A percentile compares a stretch with the other conserved stretches of the same genome.
Evolutionary conservation across 75 land plant genomes (phyloP).

Genomic region (Pinus tabuliformis): DNA sequence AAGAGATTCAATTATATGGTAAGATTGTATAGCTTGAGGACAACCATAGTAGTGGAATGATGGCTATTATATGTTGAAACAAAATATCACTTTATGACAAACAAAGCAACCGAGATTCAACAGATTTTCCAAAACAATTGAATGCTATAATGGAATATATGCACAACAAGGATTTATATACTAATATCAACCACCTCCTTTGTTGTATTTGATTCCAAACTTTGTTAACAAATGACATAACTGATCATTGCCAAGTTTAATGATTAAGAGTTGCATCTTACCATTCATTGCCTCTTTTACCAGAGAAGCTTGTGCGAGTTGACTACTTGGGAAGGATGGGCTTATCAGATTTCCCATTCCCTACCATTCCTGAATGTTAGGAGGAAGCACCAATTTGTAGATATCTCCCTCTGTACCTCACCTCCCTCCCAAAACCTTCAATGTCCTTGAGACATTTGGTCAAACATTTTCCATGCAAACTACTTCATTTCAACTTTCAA

Average conservation of each 20-base stretch:
- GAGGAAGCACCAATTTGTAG: not conserved
- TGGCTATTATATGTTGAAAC: too few relatives aligned
- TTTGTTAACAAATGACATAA: not conserved
- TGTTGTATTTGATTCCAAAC: too few relatives aligned
- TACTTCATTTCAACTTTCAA: not conserved
- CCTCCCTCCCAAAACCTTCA: not conserved
- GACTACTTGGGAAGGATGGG: not conserved
- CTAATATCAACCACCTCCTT: too few relatives aligned
- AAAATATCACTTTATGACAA: too few relatives aligned
- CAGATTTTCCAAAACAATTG: too few relatives aligned
- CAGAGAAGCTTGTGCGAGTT: constrained; percentile 6
- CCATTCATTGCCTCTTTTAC: not conserved
- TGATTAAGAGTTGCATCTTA: not conserved
- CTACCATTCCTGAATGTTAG: not conserved
- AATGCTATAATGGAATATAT: too few relatives aligned
- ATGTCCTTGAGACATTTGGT: not conserved
- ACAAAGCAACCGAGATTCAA: too few relatives aligned
- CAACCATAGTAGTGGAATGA: too few relatives aligned
- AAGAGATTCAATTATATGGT: too few relatives aligned
- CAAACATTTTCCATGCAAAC: not conserved
- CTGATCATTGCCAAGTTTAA: too few relatives aligned
- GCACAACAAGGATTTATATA: too few relatives aligned
- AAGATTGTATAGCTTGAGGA: too few relatives aligned
- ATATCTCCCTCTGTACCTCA: not conserved
- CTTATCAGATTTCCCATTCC: constrained; percentile 9